Conservation (phyloP, 257 asterid genomes). For the Fraxinus excelsior region DNA sequence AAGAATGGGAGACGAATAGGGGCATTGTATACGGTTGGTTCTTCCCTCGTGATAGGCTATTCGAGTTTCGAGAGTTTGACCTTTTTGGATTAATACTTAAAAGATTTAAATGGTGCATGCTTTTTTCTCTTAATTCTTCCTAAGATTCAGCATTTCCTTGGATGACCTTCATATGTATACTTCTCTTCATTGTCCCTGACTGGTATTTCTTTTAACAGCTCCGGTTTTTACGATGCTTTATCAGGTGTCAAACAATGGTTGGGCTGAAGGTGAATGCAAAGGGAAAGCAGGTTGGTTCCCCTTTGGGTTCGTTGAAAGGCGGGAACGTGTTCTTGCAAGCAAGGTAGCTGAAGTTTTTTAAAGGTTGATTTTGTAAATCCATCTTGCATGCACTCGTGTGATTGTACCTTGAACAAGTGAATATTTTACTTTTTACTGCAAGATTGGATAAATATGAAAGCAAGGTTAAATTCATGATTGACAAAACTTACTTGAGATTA, state of each 20-base stretch:
- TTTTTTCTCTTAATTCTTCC: background rate
- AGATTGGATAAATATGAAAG: background rate
- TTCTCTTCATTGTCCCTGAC: background rate
- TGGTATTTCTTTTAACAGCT: background rate
- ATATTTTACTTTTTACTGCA: too few species aligned
- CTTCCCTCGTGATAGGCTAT: too few species aligned
- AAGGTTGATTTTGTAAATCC: background rate
- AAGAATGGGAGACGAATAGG: too few species aligned
- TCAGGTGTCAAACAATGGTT: conserved; percentile 69
- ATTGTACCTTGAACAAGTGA: background rate
- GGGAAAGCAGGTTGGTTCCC: conserved; percentile 84
- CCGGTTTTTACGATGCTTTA: background rate
- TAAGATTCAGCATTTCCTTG: background rate
- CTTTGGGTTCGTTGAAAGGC: conserved; percentile 56
- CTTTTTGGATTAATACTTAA: too few species aligned
- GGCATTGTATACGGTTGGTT: too few species aligned
- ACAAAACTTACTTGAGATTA: too few species aligned
- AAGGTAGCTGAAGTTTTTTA: conserved; percentile 68
- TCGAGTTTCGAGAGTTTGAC: too few species aligned
- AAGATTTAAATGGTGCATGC: background rate
- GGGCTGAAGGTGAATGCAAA: conserved; percentile 87
- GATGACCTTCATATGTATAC: background rate
- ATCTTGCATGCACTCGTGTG: background rate
- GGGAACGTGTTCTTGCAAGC: conserved; percentile 72
- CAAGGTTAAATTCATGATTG: background rate